Base-by-base conservation (phyloP, 768 basidiomycete genomes). In the Fibroporia radiculosa region DNA sequence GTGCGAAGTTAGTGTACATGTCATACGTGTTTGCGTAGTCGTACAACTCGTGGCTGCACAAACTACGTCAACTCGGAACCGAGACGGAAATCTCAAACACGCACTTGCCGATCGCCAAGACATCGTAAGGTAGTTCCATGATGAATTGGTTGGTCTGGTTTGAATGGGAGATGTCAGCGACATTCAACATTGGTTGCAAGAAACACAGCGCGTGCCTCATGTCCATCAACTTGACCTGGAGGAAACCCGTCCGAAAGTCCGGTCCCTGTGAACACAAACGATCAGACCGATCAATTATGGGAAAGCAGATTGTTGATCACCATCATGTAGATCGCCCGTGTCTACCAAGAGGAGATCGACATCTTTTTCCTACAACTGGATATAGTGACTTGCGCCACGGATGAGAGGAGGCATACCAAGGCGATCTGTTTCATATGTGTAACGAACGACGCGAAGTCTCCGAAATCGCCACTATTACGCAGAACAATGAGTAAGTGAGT, bases 261-360 rank as follows among this genome's bases (percentile, higher is more conserved):
- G 48, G 83, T 88, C 1, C 83, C 82, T 80, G 23, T 41, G 16
- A 25, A 42, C 28, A 35, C 12, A 13, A 31, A 36, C 18, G 35
- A 19, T 36, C 19, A 10, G 11, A 10, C 11, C 18, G 23, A 23
- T 34, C 22, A 54, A 29, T n/a, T 64, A 26, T n/a, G n/a, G n/a
- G n/a, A 37, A 4, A 23, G 14, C 20, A 40, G n/a, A 24, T 2
- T 3, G 32, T 16, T 42, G 43, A 28, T 38, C 47, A 65, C 84
- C 82, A 56, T 86, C 84, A 47, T 86, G 84, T 40, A 85, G 54
- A 57, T 86, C 84, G n/a, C 84, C 89, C 42, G 81, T 79, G 54
- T 91, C 87, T 14, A 93, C 77, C 13, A 95, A 67, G 12, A 95
- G 69, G 1, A 93, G 73, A 61, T 93, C 92, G 20, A 89, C 86